Evolutionary conservation across 106 monocot genomes (phyloP), one percentile per base, ranked within the genome.

Genomic region (Platanthera guangdongensis): DNA sequence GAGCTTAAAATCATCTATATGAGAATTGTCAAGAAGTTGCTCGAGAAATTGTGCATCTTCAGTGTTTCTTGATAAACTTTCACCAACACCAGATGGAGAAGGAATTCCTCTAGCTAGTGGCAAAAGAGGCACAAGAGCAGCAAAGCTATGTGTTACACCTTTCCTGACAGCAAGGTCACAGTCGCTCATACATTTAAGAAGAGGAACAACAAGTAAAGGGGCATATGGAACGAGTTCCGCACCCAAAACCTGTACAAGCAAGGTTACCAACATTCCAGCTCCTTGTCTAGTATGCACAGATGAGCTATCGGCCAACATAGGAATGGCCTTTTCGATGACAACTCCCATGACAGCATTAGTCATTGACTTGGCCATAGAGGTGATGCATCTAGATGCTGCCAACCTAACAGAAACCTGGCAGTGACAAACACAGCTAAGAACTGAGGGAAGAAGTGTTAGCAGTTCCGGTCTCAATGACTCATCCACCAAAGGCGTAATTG

Each of bases 21-120:
- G 91, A 75, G 97, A 92, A 73, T 94, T 94, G 78, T 99, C 97
- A 86, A 99, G 97, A 77, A 99, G 86, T 72, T 99, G 97, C 57
- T 99, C 97, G 50, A 99, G 78, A 74, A 99, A 99, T 22, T 88
- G 84, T 63, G 85, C 83, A 88, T 99, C 97, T 80, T 99, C 97
- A 18, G 78, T 72, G 75, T 81, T 91, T 73, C 72, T 86, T 59
- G 97, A 89, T 83, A 90, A 87, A 69, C 76, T 78, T 69, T 90
- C 89, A 85, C 84, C 82, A 7, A 92, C 54, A 47, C 86, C 91
- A 81, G 76, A 75, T 45, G 97, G 94, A 52, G 82, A 70, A 73
- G 84, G 79, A 52, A 85, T 79, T 72, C 94, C 97, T 81, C 80
- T 89, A 72, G 97, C 87, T 73, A 99, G 77, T 51, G 97, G 94